Conservation (phyloP, 352 stramenopile species). For the Phytophthora multivora region DNA sequence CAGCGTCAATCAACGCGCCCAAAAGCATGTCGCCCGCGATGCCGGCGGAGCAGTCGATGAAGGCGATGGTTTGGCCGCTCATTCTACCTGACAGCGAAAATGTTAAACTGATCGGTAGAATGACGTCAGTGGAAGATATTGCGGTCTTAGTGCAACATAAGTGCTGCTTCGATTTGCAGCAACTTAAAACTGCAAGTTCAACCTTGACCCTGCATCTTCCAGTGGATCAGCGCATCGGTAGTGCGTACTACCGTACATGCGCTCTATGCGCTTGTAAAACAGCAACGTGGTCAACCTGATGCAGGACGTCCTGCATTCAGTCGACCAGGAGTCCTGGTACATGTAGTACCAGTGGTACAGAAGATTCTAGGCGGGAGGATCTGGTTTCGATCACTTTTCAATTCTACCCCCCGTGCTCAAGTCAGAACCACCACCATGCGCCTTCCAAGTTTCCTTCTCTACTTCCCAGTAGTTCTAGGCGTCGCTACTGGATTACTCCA, state of each 20-base stretch:
- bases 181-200: slow-evolving; percentile 1
- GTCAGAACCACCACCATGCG: neutral
- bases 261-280: neutral
- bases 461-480: neutral
- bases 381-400: neutral
- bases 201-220: neutral
- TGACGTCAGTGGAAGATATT: slow-evolving; percentile 6
- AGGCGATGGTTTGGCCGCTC: slow-evolving; percentile 39
- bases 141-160: slow-evolving; percentile 3
- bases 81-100: slow-evolving; percentile 8
- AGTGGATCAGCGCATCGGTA: neutral
- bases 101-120: slow-evolving; percentile 1
- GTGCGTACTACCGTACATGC: neutral
- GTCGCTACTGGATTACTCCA: neutral
- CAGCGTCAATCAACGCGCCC: slow-evolving; percentile 86
- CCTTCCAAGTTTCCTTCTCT: slow-evolving; percentile 1
- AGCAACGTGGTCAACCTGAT: too few relatives aligned
- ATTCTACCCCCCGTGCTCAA: neutral
- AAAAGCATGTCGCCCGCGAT: slow-evolving; percentile 93
- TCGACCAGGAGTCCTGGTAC: too few relatives aligned
- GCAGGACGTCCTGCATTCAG: too few relatives aligned
- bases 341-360: too few relatives aligned
- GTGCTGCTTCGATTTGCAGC: slow-evolving; percentile 6
- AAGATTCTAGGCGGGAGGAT: too few relatives aligned
- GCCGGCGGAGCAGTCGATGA: slow-evolving; percentile 90